phyloP scores from a whole-genome alignment of 2,329 filamentous ascomycete genomes.

The Pleomassaria siparia region DNA sequence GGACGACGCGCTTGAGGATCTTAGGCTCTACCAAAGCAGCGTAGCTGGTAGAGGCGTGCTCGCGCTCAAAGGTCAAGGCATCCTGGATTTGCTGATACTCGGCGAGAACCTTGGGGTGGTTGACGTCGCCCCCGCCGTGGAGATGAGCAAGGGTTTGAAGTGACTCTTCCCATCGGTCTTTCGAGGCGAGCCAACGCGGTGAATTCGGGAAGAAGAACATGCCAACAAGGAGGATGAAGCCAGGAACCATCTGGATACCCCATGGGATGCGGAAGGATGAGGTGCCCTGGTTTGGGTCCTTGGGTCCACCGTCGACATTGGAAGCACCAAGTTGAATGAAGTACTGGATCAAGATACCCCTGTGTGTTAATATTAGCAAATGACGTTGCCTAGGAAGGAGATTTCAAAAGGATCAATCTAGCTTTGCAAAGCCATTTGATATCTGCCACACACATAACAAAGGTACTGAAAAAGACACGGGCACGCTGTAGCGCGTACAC shows the following conservation, averaged over 20 bases:
- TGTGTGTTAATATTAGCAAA: too few species aligned
- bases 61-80: conserved; percentile 56
- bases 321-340: conserved; percentile 67
- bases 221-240: conserved; percentile 40
- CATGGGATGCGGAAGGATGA: conserved; percentile 46
- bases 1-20: conserved; percentile 58
- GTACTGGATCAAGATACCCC: conserved; percentile 66
- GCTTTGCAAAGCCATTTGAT: too few species aligned
- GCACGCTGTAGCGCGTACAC: conserved; percentile 13
- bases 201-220: conserved; percentile 51
- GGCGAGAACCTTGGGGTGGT: conserved; percentile 62
- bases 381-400: too few species aligned
- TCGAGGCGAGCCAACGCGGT: conserved; percentile 70
- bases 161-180: conserved; percentile 69
- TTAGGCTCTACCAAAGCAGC: conserved; percentile 52
- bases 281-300: conserved; percentile 47
- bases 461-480: neutral
- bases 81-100: conserved; percentile 65
- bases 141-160: conserved; percentile 55
- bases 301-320: conserved; percentile 51
- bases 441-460: too few species aligned
- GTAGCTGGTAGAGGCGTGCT: conserved; percentile 54
- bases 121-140: conserved; percentile 59
- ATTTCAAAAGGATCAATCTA: neutral
- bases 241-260: conserved; percentile 48